Base-by-base conservation (phyloP, 169 alveolate species). In the Eimeria sp. region DNA sequence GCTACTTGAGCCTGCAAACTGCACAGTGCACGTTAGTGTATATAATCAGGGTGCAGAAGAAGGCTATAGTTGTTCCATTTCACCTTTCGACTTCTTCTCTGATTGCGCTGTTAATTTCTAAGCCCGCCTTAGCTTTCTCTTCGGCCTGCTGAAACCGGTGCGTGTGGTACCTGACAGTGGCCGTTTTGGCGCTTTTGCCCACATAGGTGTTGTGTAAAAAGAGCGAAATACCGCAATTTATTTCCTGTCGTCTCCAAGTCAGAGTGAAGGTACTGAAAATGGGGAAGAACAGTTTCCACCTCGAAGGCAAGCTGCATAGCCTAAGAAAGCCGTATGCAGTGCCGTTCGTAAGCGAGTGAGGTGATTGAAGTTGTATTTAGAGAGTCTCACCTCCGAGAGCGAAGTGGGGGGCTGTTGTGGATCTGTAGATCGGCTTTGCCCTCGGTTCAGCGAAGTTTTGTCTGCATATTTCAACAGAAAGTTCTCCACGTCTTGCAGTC, bases 241-340 rank as follows among this genome's bases (percentile, higher is more conserved):
- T 82, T 51, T 82, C 40, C 51, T 7, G 90, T 49, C 25, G 45
- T 47, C 13, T 22, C 73, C 47, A 82, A 82, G 27, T 82, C 72
- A 43, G 90, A 82, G 20, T 51, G 73, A 13, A 82, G 90, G 51
- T 82, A 82, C 27, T 82, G 90, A 40, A 82, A 18, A 49, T 82
- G 90, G 13, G 90, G 90, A 5, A 82, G 90, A 18, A 82, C 73
- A 5, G 90, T 82, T n/a, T 82, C 90, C 7, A 82, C 90, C 51
- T 82, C 90, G 25, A 82, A 82, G 11, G 90, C 90, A 10, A 82
- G 65, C 51, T 82, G 90, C 70, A 82, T 82, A 7, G 73, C 90
- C 90, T 82, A 25, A 82, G 51, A 7, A 47, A 49, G 43, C 18
- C 6, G 7, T 11, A n/a, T 11, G 7, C 22, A n/a, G 0, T 34